Percentiles rank a stretch among this genome's conserved stretches.
Evolutionary conservation across 1,284 basidiomycete species (phyloP).

Genomic region (Wallemia ichthyophaga): DNA sequence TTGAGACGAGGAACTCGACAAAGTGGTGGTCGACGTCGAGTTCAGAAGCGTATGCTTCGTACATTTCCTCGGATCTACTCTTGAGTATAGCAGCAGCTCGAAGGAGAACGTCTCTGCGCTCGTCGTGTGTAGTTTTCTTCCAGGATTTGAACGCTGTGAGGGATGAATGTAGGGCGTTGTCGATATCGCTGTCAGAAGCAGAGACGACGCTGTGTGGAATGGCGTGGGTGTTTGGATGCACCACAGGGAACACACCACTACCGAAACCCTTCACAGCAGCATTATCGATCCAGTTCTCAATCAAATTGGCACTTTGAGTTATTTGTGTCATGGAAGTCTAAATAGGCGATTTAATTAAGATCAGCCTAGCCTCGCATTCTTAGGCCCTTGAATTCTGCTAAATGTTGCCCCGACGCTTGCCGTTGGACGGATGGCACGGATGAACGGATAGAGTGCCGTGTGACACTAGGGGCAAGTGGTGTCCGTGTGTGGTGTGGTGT

Average conservation of each 20-base stretch:
- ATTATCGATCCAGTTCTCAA: not conserved
- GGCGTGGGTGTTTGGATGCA: not conserved
- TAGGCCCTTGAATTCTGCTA: too few species aligned
- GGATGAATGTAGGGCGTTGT: not conserved
- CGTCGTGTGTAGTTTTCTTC: not conserved
- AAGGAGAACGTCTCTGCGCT: not conserved
- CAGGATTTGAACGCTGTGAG: not conserved
- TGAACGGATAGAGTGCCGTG: too few species aligned
- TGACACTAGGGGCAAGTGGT: too few species aligned
- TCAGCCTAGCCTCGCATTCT: too few species aligned
- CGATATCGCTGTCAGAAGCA: not conserved
- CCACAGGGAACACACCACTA: not conserved
- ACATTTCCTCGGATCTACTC: not conserved
- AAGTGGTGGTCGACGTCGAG: not conserved
- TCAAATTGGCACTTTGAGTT: not conserved
- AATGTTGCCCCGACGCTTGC: not conserved
- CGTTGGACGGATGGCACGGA: too few species aligned
- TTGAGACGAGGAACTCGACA: not conserved
- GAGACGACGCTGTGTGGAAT: not conserved
- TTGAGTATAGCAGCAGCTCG: not conserved
- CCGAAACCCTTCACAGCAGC: not conserved
- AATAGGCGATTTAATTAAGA: not conserved
- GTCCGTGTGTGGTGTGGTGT: too few species aligned
- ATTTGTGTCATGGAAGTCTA: not conserved
- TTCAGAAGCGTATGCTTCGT: not conserved